phyloP scores from a whole-genome alignment of 306 rosid genomes.

The Fragaria iinumae region DNA sequence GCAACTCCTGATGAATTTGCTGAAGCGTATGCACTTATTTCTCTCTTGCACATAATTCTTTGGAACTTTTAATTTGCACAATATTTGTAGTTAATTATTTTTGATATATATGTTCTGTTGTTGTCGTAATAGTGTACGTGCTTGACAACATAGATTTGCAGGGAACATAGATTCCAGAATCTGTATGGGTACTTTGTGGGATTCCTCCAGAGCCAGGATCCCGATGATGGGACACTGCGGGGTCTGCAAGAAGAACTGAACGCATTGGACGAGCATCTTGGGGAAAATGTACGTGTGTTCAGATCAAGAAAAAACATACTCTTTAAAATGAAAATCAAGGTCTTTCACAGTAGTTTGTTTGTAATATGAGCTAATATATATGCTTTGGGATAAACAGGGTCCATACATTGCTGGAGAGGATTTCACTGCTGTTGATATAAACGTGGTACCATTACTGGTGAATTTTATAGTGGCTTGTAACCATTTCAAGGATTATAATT shows the following conservation, averaged over 20 bases:
- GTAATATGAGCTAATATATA: neutral
- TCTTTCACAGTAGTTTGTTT: too few relatives aligned
- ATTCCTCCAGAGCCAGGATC: conserved; percentile 78
- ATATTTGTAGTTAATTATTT: too few relatives aligned
- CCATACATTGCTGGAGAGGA: too few relatives aligned
- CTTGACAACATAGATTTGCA: too few relatives aligned
- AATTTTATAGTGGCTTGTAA: too few relatives aligned
- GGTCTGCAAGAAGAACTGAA: conserved; percentile 61
- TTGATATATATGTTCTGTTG: too few relatives aligned
- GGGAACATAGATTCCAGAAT: conserved; percentile 55
- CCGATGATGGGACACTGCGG: conserved; percentile 75
- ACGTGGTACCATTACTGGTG: too few relatives aligned
- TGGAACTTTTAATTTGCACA: neutral
- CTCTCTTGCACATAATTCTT: neutral
- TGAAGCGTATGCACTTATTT: conserved; percentile 60
- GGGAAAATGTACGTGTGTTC: conserved; percentile 53
- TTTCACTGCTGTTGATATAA: too few relatives aligned
- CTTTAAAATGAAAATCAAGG: neutral
- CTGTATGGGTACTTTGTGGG: conserved; percentile 52
- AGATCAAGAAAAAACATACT: too few relatives aligned
- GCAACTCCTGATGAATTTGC: conserved; percentile 56
- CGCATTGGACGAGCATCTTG: conserved; percentile 77
- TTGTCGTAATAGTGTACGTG: too few relatives aligned
- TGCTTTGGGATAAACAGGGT: too few relatives aligned
- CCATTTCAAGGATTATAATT: too few relatives aligned